These are phyloP conservation scores for Prunella vulgaris DNA, from an alignment of 257 asterid genomes.

Conservation along the genomic window DNA sequence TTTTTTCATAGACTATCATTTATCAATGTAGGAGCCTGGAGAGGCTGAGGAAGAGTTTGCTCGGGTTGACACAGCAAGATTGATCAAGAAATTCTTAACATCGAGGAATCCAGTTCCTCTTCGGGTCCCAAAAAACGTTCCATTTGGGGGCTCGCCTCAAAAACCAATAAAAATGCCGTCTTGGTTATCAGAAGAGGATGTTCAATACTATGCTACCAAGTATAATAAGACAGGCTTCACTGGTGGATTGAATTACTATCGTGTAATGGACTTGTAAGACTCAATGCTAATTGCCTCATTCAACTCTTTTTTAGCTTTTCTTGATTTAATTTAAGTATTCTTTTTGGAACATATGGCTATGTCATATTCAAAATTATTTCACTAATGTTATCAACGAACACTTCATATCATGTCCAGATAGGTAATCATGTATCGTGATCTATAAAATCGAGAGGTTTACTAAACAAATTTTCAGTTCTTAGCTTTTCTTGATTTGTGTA, in stretches of 20 bases:
- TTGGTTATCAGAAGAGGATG: slow-evolving; percentile 87
- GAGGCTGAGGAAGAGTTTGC: slow-evolving; percentile 76
- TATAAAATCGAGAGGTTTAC: background rate
- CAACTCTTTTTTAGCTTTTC: no score
- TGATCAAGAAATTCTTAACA: slow-evolving; percentile 53
- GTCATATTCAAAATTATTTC: background rate
- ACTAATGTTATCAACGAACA: background rate
- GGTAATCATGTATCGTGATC: background rate
- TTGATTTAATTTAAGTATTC: background rate
- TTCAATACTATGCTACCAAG: slow-evolving; percentile 55
- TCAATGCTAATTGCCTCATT: no score
- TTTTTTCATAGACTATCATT: background rate
- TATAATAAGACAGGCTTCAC: slow-evolving; percentile 73
- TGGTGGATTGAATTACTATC: slow-evolving; percentile 88
- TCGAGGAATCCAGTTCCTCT: slow-evolving; percentile 52
- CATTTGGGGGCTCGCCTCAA: slow-evolving; percentile 62
- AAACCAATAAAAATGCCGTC: slow-evolving; percentile 60
- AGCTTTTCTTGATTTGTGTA: background rate
- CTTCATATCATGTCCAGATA: background rate
- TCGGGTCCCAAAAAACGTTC: slow-evolving; percentile 49
- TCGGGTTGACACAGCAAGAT: slow-evolving; percentile 43
- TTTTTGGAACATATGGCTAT: background rate
- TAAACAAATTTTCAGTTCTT: no score
- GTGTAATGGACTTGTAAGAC: slow-evolving; percentile 85
- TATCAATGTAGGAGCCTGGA: slow-evolving; percentile 57